A percentile compares a stretch with the other conserved stretches of the same genome.
These are phyloP conservation scores for Coemansia sp. DNA, from an alignment of 192 early-diverging fungal species.

Conservation along the genomic window DNA sequence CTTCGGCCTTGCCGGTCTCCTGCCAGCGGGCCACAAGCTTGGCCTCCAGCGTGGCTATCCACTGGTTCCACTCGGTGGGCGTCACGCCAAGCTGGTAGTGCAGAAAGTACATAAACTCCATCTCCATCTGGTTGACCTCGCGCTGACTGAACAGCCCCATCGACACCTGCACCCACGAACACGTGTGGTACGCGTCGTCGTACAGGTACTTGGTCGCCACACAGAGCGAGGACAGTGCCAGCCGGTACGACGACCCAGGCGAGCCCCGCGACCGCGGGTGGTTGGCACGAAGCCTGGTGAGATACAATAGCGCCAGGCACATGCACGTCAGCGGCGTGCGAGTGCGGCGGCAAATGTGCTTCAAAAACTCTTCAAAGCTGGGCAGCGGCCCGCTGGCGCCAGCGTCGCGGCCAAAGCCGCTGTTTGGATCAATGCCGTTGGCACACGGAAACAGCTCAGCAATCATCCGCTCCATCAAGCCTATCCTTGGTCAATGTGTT, in stretches of 20 bases:
- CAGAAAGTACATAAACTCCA: constrained; percentile 57
- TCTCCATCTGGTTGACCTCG: constrained; percentile 65
- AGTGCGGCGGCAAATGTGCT: constrained; percentile 53
- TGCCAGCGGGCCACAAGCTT: constrained; percentile 53
- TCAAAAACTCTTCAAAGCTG: constrained; percentile 49
- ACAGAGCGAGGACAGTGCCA: constrained; percentile 63
- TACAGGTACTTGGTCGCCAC: constrained; percentile 66
- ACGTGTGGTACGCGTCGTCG: constrained; percentile 65
- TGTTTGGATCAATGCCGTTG: constrained; percentile 18
- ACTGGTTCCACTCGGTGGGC: constrained; percentile 54
- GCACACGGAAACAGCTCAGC: constrained; percentile 52
- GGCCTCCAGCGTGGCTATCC: constrained; percentile 52
- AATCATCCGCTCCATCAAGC: constrained; percentile 53
- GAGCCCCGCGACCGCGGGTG: constrained; percentile 56
- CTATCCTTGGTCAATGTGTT: constrained; percentile 9
- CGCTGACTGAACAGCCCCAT: constrained; percentile 55
- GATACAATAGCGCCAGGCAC: constrained; percentile 55
- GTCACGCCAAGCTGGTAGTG: constrained; percentile 55
- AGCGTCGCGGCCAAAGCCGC: constrained; percentile 4
- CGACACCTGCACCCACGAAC: constrained; percentile 63
- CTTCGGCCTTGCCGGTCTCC: constrained; percentile 48
- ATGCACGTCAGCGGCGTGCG: constrained; percentile 53
- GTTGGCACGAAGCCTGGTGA: constrained; percentile 52
- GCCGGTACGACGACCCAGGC: constrained; percentile 56
- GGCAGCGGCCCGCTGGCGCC: constrained; percentile 19